Percentiles rank a stretch among this genome's conserved stretches.
These are phyloP conservation scores for Graphium sp. DNA, from an alignment of 2,329 filamentous ascomycete species.

Conservation along the genomic window DNA sequence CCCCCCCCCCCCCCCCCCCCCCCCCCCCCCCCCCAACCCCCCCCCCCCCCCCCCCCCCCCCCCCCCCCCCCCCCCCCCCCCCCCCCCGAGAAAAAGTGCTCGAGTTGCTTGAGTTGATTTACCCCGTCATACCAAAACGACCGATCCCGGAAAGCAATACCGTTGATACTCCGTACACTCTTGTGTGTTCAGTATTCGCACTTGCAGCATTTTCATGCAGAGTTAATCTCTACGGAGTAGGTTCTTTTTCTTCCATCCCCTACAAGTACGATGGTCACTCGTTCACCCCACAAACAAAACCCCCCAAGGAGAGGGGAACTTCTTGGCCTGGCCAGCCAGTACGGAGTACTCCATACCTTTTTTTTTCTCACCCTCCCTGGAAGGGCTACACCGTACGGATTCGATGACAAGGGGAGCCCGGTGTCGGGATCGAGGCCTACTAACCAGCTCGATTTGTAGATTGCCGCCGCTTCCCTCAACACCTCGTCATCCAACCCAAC, in stretches of 20 bases:
- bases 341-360: not conserved
- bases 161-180: too few relatives aligned
- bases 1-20: conserved; percentile 6
- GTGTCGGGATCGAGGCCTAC: not conserved
- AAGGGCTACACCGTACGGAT: not conserved
- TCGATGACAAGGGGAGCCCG: not conserved
- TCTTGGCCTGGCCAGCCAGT: too few relatives aligned
- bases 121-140: not conserved
- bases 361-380: conserved; percentile 2
- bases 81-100: too few relatives aligned
- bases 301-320: too few relatives aligned
- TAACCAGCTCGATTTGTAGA: not conserved
- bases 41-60: conserved; percentile 1
- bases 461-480: conserved; percentile 5
- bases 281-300: too few relatives aligned
- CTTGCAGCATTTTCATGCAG: not conserved
- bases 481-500: conserved; percentile 6
- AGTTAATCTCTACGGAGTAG: not conserved
- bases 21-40: conserved; percentile 4
- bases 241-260: not conserved
- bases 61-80: conserved; percentile 5
- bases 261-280: conserved; percentile 2
- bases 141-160: too few relatives aligned
- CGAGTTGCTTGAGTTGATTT: conserved; percentile 4
- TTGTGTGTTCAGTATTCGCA: not conserved